Base-by-base conservation (phyloP, 805 yeast genomes). In the Pichia cephalocereana region DNA sequence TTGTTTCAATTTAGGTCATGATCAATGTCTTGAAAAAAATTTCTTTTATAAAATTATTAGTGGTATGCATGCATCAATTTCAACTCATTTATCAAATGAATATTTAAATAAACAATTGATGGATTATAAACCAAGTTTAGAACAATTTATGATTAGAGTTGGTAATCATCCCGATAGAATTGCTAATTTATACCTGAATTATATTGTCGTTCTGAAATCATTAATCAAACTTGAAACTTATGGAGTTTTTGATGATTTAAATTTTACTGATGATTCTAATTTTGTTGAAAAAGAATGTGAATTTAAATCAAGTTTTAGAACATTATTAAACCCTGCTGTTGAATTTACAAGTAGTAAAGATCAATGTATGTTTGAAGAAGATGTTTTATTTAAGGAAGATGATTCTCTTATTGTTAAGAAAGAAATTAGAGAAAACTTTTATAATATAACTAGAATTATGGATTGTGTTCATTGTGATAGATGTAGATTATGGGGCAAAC, bases 391-490 rank as follows among this genome's bases (percentile, higher is more conserved):
- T 53, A 75, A 75, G 53, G 70, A 72, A 53, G 71, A 74, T 15
- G 57, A 62, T 14, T 64, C 70, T 1, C 76, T 73, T 40, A 72
- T 75, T 37, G 73, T 91, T 49, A 93, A 93, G 59, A 82, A 83
- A 53, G 98, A 93, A 58, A 90, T 93, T 69, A 77, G 91, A 52
- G 67, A 76, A 38, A 82, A 95, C 46, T 95, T 93, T 65, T 82
- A 80, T 60, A 93, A 93, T 62, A 95, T 93, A 26, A 82, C 95
- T 19, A 83, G 86, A 45, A 80, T 93, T 41, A 93, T 93, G 97
- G 96, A 91, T 65, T 93, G 99, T 70, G 98, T 93, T 39, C 97
- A 96, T 38, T 93, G 99, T 70, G 99, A 93, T 63, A 76, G 97
- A 62, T 93, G 99, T 66, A 78, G 97, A 59, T 72, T 93, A 67